Evolutionary conservation across 768 basidiomycete species (phyloP), one percentile per base, ranked within the genome.

Genomic region (Coprinopsis marcescibilis): DNA sequence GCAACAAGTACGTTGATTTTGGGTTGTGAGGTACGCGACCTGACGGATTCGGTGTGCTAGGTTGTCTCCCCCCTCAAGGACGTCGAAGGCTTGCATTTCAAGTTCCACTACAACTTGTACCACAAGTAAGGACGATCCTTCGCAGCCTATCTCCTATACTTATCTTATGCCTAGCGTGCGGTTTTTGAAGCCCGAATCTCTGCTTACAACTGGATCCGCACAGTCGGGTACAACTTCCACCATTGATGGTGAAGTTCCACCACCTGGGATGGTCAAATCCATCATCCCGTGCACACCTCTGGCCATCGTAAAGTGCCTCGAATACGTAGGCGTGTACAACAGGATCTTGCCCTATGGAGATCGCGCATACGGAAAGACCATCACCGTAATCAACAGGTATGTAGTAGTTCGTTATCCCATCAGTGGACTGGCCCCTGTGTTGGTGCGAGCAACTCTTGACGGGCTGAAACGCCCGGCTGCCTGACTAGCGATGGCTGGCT

Each of bases 271-370:
- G 46, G 90, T 96, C 58, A 98, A 98, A 66, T 95, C 92, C 3
- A 90, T 99, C 59, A 78, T 99, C 27, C 96, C 96, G 0, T 99
- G 96, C 65, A 99, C 96, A 3, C 94, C 96, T 0, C 78, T 99
- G 10, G 96, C 92, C 2, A 86, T 97, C 58, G 94, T 99, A 53
- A 99, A 99, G 66, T 89, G 83, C 51, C 73, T 99, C 19, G 96
- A 99, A 61, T 76, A 83, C 60, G 73, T 85, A 33, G 87, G 92
- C 8, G 91, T 98, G 12, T 98, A 99, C 72, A 97, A 97, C 69
- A 83, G 67, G 54, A 76, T 97, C 55, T 75, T 98, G 13, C 81
- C 86, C 1, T 97, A 96, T 62, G 96, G 96, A 26, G 93, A 97
- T 64, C 79, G 94, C 25, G 94, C 93, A 6, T 93, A 91, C 57